A percentile compares a stretch with the other conserved stretches of the same genome.
phyloP scores from a whole-genome alignment of 768 basidiomycete genomes.

The Podaxis carcinomalis region DNA sequence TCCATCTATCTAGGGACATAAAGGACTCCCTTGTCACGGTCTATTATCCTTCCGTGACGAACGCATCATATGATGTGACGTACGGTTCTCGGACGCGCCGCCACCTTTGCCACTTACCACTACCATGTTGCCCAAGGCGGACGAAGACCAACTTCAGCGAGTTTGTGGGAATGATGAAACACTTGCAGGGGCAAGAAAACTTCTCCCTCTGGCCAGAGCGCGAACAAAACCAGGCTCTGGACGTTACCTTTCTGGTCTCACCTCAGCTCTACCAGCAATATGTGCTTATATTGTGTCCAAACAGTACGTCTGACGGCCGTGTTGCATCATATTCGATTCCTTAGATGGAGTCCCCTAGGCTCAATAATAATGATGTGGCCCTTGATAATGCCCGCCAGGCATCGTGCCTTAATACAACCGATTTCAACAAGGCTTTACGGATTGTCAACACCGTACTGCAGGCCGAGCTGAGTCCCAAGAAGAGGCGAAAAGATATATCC shows the following conservation, averaged over 20 bases:
- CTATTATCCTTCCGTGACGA: not conserved
- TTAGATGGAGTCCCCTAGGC: not conserved
- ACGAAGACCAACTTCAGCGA: slow-evolving; percentile 6
- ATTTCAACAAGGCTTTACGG: slow-evolving; percentile 7
- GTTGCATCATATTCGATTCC: not conserved
- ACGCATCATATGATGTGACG: not conserved
- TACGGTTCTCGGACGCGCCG: not conserved
- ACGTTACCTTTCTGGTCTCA: not conserved
- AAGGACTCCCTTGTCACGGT: not conserved
- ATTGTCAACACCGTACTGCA: not conserved
- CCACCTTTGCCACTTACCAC: not conserved
- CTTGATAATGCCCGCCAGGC: slow-evolving; percentile 4
- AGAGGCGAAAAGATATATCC: not conserved
- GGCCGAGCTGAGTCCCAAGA: not conserved
- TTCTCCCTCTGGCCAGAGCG: not conserved
- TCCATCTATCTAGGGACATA: not conserved
- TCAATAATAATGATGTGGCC: slow-evolving; percentile 8
- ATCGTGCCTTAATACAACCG: slow-evolving; percentile 1
- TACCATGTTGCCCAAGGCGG: slow-evolving; percentile 4
- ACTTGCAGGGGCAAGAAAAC: not conserved
- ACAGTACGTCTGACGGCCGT: not conserved
- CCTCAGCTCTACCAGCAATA: slow-evolving; percentile 3
- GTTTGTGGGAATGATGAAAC: slow-evolving; percentile 6
- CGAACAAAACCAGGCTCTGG: slow-evolving; percentile 8
- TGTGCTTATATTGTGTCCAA: slow-evolving; percentile 7